Evolutionary conservation across 2,329 filamentous ascomycete genomes (phyloP), one percentile per base, ranked within the genome.

Genomic region (Colletotrichum kahawae): DNA sequence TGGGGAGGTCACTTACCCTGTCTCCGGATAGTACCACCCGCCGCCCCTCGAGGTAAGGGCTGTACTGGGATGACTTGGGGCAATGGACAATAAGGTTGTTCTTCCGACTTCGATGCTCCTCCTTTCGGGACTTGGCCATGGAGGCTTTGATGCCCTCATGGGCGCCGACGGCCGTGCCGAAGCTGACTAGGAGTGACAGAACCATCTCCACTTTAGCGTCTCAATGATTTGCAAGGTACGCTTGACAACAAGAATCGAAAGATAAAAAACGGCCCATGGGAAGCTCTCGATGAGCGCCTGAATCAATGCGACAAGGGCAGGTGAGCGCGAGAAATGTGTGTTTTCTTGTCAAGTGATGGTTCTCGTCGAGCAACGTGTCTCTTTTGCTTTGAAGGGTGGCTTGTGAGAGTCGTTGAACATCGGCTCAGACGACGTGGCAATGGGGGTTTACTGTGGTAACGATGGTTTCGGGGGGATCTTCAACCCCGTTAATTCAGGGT

Each of bases 41-140:
- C 62, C 86, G 85, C 31, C 85, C 86, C 74, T 89, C 85, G 18
- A 89, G 82, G n/a, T 82, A 77, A 16, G 82, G 78, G 66, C 85
- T 86, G 71, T 83, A 85, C 67, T 85, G 81, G 5, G 87, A 88
- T 31, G 86, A 85, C 80, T 88, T 88, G 59, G 85, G 83, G 67
- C 86, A 88, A 72, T 85, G 85, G 4, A 88, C 84, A 34, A 86
- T 79, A 48, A 89, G 83, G 70, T 88, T 88, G 77, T 87, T 87
- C 76, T 87, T 87, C 65, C 87, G 83, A 76, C 83, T 84, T 67
- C 87, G 84, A 77, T 88, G 87, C 73, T 88, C 87, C 76, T 88
- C 86, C 57, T 83, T 83, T 56, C 84, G 85, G 5, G 83, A 81
- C 76, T 86, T 87, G n/a, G 84, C 82, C 78, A 88, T 87, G 10